Evolutionary conservation across 2,329 filamentous ascomycete genomes (phyloP).

Genomic region (Aureobasidium sp.): DNA sequence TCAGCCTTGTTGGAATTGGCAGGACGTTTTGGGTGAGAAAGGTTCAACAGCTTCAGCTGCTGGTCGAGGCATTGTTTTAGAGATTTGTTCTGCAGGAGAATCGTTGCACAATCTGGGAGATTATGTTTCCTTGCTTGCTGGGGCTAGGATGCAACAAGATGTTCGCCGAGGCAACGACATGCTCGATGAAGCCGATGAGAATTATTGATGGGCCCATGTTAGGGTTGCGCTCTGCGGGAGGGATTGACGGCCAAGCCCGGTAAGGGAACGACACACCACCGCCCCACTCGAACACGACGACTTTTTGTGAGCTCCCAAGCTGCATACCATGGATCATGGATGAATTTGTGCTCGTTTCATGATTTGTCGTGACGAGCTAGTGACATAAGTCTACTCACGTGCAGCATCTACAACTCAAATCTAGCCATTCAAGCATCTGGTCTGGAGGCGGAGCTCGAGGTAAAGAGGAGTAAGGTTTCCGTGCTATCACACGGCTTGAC

Average conservation of each 20-base stretch:
- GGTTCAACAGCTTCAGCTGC: not conserved
- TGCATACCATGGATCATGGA: not conserved
- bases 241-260: slow-evolving; percentile 1
- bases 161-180: not conserved
- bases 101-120: not conserved
- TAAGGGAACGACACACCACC: not conserved
- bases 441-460: not conserved
- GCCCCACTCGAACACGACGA: slow-evolving; percentile 2
- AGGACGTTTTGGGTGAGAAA: not conserved
- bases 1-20: slow-evolving; percentile 1
- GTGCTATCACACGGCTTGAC: not conserved
- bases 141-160: not conserved
- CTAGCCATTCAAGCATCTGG: not conserved
- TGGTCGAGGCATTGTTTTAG: not conserved
- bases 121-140: not conserved
- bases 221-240: not conserved
- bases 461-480: slow-evolving; percentile 1
- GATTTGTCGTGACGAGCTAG: not conserved
- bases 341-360: not conserved
- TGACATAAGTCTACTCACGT: not conserved
- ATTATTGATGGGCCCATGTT: not conserved
- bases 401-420: not conserved
- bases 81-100: not conserved
- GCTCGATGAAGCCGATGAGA: slow-evolving; percentile 1
- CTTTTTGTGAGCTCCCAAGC: not conserved